Evolutionary conservation across 208 protist species (phyloP), one percentile per base, ranked within the genome.

Genomic region (Tritrichomonas musculus): DNA sequence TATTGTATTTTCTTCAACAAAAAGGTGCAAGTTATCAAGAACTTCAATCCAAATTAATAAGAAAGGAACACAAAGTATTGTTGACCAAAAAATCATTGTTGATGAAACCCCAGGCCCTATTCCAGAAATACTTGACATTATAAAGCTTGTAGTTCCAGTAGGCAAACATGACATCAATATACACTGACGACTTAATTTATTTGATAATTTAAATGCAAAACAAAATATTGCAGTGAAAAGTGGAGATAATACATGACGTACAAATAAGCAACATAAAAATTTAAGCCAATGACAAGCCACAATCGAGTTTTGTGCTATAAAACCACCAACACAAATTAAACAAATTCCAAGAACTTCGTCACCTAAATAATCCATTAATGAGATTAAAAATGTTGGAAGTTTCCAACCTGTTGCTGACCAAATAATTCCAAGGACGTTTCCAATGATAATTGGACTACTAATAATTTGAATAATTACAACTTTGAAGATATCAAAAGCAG

Each of bases 261-360:
- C 30, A 9, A 88, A 57, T 9, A 53, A 44, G 30, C 77, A 88
- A 17, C 25, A 53, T 27, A 88, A 27, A 57, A 88, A 57, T 27
- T 88, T 44, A 17, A 27, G 14, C 47, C 4, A 57, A 33, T 44
- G 41, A 57, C 77, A 88, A 39, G 77, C 77, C 33, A 88, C 57
- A 49, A 88, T 60, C 0, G 47, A 49, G 25, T 57, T 53, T 30
- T 88, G 77, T 33, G 77, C 44, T 5, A 88, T 20, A 36, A 88
- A 88, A 2, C 77, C 77, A 88, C 77, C 77, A 88, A 88, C 77
- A 88, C 77, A 88, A 11, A 88, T n/a, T 39, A 88, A 60, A 39
- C 47, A 88, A 39, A 49, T 53, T 39, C 41, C 77, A 33, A 88
- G 27, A 88, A 88, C 77, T 39, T 27, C 47, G 27, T 88, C 41